These are phyloP conservation scores for Pachysandra terminalis DNA, from an alignment of 164 flowering plant species.

Conservation along the genomic window DNA sequence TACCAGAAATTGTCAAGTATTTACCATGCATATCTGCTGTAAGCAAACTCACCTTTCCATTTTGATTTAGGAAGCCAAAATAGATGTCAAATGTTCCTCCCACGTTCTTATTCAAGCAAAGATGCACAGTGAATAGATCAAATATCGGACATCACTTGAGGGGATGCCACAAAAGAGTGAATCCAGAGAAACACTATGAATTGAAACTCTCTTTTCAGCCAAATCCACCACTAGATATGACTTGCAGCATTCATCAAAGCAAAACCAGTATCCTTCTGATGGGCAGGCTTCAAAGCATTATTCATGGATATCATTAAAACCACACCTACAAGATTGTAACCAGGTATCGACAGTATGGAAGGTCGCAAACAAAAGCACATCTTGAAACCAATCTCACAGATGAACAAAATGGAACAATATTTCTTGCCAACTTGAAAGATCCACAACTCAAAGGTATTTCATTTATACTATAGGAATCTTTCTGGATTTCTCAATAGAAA, in stretches of 20 bases:
- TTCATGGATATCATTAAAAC: slow-evolving; percentile 25
- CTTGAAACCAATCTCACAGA: slow-evolving; percentile 14
- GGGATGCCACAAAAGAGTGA: slow-evolving; percentile 15
- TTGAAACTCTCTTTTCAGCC: slow-evolving; percentile 24
- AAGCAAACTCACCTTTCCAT: slow-evolving; percentile 77
- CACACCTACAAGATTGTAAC: slow-evolving; percentile 10
- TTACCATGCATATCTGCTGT: neutral
- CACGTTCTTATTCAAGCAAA: slow-evolving; percentile 36
- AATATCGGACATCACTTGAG: slow-evolving; percentile 20
- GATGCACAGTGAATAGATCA: slow-evolving; percentile 12
- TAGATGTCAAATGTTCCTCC: slow-evolving; percentile 19
- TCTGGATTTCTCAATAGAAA: slow-evolving; percentile 16
- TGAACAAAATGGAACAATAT: slow-evolving; percentile 11
- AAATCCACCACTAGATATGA: slow-evolving; percentile 41
- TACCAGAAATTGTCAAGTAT: neutral
- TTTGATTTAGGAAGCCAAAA: slow-evolving; percentile 16
- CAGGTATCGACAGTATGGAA: slow-evolving; percentile 11
- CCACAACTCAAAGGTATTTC: neutral
- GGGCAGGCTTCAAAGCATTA: slow-evolving; percentile 49
- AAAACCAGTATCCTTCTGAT: slow-evolving; percentile 23
- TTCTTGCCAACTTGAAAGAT: slow-evolving; percentile 3
- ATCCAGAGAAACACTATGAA: slow-evolving; percentile 18
- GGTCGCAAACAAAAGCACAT: slow-evolving; percentile 25
- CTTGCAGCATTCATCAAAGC: slow-evolving; percentile 17
- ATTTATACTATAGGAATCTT: slow-evolving; percentile 14